Evolutionary conservation across 495 filamentous ascomycete genomes (phyloP).

Genomic region (Xylaria palmicola): DNA sequence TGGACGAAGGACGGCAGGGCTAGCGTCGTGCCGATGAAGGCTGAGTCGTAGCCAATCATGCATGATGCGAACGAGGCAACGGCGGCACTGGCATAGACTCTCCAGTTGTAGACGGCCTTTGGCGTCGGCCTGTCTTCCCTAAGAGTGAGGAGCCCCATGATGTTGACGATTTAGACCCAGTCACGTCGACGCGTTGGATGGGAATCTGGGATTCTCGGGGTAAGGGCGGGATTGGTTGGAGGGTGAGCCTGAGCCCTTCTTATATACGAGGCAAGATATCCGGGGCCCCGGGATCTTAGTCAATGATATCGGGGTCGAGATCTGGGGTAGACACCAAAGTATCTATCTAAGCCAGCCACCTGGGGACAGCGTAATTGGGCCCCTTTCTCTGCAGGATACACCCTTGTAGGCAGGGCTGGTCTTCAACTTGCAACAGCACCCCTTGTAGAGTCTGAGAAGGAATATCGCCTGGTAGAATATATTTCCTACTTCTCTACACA

Average conservation of each 20-base stretch:
- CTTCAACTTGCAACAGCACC: background rate
- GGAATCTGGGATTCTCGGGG: background rate
- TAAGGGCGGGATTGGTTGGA: background rate
- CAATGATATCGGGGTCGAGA: background rate
- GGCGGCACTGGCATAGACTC: constrained; percentile 60
- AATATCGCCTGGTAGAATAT: constrained; percentile 5
- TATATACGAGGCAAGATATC: constrained; percentile 3
- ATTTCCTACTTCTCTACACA: background rate
- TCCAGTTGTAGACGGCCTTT: constrained; percentile 71
- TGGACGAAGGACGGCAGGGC: constrained; percentile 58
- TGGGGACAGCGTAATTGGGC: background rate
- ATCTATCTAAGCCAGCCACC: background rate
- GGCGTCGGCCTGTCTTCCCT: constrained; percentile 67
- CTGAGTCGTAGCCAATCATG: constrained; percentile 70
- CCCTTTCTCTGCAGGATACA: background rate
- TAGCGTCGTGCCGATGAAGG: constrained; percentile 70
- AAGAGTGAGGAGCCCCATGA: constrained; percentile 58
- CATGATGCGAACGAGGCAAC: constrained; percentile 68
- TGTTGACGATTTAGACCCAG: constrained; percentile 17
- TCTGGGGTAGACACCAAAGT: background rate
- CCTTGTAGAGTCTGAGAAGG: background rate
- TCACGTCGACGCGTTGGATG: background rate
- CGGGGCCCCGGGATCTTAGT: background rate
- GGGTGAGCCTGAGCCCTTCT: background rate
- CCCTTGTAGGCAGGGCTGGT: background rate